Evolutionary conservation across 2,329 filamentous ascomycete species (phyloP).

Genomic region (Colletotrichum caudatum): DNA sequence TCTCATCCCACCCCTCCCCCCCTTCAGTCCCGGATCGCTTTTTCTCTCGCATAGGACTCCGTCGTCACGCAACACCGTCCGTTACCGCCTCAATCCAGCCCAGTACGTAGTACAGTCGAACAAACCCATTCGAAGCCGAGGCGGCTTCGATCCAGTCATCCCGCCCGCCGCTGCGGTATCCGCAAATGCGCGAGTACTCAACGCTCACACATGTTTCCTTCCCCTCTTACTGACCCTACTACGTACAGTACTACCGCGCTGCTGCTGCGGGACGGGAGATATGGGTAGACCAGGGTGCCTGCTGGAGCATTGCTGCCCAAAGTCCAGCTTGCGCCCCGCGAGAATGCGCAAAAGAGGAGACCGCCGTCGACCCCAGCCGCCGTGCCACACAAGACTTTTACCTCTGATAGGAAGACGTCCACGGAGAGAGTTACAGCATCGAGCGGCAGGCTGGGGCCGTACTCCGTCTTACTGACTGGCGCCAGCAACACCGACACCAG

Average conservation of each 20-base stretch:
- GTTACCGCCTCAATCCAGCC: conserved; percentile 24
- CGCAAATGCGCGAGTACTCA: conserved; percentile 31
- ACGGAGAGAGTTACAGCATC: conserved; percentile 3
- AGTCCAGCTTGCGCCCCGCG: conserved; percentile 38
- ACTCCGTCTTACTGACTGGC: conserved; percentile 1
- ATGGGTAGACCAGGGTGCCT: conserved; percentile 31
- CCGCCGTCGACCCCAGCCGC: conserved; percentile 28
- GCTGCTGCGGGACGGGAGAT: conserved; percentile 17
- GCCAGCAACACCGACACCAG: conserved; percentile 15
- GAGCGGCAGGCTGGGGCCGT: conserved; percentile 11
- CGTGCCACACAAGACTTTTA: conserved; percentile 21
- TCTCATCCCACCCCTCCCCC: conserved; percentile 2
- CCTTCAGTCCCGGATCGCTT: neutral
- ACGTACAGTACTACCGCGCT: conserved; percentile 5
- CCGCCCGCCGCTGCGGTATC: conserved; percentile 19
- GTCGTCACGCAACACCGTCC: conserved; percentile 7
- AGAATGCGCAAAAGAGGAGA: conserved; percentile 38
- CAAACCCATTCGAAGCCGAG: conserved; percentile 28
- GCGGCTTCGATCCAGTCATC: conserved; percentile 16
- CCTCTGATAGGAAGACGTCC: conserved; percentile 36
- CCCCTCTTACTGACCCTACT: neutral
- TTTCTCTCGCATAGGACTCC: conserved; percentile 6
- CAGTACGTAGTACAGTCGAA: conserved; percentile 32
- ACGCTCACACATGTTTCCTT: conserved; percentile 9
- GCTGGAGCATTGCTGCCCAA: conserved; percentile 44